Conservation (phyloP, 495 filamentous ascomycete species). For the Geopyxis carbonaria region DNA sequence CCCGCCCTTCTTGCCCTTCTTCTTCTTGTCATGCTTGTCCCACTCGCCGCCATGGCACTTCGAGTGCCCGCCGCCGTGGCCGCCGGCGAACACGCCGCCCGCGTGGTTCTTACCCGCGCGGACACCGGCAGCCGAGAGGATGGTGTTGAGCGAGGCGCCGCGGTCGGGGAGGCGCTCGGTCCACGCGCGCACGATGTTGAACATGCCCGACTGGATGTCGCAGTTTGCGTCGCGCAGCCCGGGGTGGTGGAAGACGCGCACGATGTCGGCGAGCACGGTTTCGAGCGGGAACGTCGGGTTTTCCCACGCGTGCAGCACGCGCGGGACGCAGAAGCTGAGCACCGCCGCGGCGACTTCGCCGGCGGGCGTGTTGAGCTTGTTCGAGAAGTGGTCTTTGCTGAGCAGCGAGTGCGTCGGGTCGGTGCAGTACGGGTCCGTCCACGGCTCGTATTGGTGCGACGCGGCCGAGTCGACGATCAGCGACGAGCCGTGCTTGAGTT, state of each 20-base stretch:
- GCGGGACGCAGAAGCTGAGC: constrained; percentile 68
- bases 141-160: constrained; percentile 43
- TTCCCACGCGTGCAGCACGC: constrained; percentile 80
- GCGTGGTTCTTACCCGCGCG: constrained; percentile 59
- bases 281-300: constrained; percentile 60
- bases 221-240: constrained; percentile 50
- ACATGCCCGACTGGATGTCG: constrained; percentile 78
- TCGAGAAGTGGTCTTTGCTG: constrained; percentile 92
- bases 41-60: constrained; percentile 18
- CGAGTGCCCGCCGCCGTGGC: constrained; percentile 18
- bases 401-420: constrained; percentile 91
- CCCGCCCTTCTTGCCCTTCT: constrained; percentile 11
- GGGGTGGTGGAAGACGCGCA: constrained; percentile 76
- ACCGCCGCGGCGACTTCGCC: constrained; percentile 65
- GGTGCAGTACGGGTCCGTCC: constrained; percentile 68
- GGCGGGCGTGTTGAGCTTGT: constrained; percentile 74
- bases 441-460: constrained; percentile 75
- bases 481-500: constrained; percentile 66
- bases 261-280: constrained; percentile 60
- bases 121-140: constrained; percentile 68
- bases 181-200: constrained; percentile 62
- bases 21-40: constrained; percentile 22
- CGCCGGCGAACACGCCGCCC: constrained; percentile 20
- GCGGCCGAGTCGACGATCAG: constrained; percentile 63
- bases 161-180: constrained; percentile 45